Evolutionary conservation across 2,329 filamentous ascomycete species (phyloP), one percentile per base, ranked within the genome.

Genomic region (Talaromyces sp.): DNA sequence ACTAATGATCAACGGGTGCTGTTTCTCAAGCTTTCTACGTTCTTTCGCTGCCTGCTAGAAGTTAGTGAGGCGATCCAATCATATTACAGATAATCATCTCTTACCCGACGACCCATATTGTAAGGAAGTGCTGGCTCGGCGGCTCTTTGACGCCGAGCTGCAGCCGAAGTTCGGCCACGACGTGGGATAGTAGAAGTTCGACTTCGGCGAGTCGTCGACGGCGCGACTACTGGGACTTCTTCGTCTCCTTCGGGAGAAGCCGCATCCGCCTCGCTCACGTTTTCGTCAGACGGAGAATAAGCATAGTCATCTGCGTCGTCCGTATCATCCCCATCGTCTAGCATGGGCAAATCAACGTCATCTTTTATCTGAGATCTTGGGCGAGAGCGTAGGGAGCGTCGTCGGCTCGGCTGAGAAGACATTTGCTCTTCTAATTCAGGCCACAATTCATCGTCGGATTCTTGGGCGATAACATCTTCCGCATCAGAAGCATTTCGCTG

Each of bases 1-100:
- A 0, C 88, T 91, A 50, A 79, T 82, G 47, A 99, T 85, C 62
- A 88, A 85, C 0, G 94, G 93, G 74, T 99, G 95, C 60, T 90
- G 82, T 22, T 79, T 76, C 70, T 93, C 91, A 1, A 97, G 85
- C 67, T 89, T 88, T 63, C 81, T 78, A 60, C 92, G 86, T 77
- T 91, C 85, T 70, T 75, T 80, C 71, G 70, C 75, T 66, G 77
- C 77, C 78, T 78, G 56, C 50, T 59, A 82, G 39, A 72, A 78
- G 68, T 74, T 73, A 35, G 71, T 69, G 45, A 27, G 78, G 78
- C 5, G 66, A 67, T 8, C 62, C 63, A 3, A 71, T 68, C 22
- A 65, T n/a, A 68, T 60, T 3, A 48, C 35, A 75, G 45, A 41
- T 11, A 1, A 31, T 52, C 31, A 22, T 47, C 22, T 63, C 75